Conservation (phyloP, 1,284 basidiomycete genomes). For the Boletus chippewaensis region DNA sequence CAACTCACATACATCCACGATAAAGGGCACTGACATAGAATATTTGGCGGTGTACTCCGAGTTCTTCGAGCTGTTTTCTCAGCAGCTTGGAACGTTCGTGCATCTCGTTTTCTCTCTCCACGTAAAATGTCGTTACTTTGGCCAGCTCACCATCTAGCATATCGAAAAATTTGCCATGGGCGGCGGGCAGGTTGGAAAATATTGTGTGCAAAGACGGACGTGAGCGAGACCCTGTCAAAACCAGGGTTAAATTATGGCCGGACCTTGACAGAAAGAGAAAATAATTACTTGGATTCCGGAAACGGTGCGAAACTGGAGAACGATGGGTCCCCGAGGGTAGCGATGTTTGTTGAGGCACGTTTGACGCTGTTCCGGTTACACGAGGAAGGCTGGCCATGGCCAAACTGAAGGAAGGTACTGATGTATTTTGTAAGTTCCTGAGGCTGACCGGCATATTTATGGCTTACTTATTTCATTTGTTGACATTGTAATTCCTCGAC, state of each 20-base stretch:
- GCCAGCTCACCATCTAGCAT: constrained; percentile 69
- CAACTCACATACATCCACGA: neutral
- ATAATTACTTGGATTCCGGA: constrained; percentile 12
- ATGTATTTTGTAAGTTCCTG: neutral
- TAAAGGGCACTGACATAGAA: constrained; percentile 48
- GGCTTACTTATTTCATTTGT: constrained; percentile 14
- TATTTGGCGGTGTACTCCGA: constrained; percentile 61
- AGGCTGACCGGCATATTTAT: neutral
- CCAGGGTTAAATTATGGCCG: neutral
- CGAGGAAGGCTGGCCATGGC: constrained; percentile 4
- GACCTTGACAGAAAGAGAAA: neutral
- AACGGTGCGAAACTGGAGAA: constrained; percentile 1
- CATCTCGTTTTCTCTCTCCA: constrained; percentile 67
- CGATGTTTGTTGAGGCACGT: neutral
- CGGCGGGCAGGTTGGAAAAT: constrained; percentile 46
- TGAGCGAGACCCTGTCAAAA: constrained; percentile 4
- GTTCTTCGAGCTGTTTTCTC: constrained; percentile 66
- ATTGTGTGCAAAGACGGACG: constrained; percentile 45
- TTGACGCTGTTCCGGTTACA: neutral
- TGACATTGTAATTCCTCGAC: neutral
- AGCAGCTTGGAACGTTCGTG: constrained; percentile 45
- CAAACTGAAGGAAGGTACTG: constrained; percentile 20
- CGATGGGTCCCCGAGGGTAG: constrained; percentile 1
- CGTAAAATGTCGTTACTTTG: constrained; percentile 82
- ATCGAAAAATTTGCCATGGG: constrained; percentile 68